Conservation (phyloP, 495 filamentous ascomycete species). For the Annulohypoxylon bovei region DNA sequence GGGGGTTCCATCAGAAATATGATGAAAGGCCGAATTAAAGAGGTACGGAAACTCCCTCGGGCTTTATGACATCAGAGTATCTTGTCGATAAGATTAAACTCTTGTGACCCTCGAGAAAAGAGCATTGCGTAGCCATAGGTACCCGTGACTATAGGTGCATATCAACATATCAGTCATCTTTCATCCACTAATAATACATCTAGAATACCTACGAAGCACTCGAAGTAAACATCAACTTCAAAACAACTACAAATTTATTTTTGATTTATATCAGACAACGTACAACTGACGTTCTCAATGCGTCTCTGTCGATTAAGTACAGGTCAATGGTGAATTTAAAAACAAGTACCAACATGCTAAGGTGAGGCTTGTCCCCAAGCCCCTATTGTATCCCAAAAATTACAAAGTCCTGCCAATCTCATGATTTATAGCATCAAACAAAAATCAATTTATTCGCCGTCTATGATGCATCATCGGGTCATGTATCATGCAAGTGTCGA, state of each 20-base stretch:
- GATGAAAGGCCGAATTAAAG: neutral
- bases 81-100: neutral
- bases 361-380: conserved; percentile 12
- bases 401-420: conserved; percentile 28
- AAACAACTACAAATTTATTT: neutral
- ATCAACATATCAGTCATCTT: neutral
- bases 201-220: neutral
- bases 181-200: neutral
- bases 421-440: conserved; percentile 18
- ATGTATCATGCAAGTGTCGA: conserved; percentile 18
- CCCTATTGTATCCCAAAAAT: conserved; percentile 15
- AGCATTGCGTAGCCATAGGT: neutral
- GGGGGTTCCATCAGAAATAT: neutral
- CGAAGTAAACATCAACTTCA: neutral
- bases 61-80: neutral
- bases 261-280: neutral
- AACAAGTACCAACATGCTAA: conserved; percentile 6
- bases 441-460: conserved; percentile 37
- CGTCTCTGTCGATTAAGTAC: neutral
- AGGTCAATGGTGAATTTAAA: conserved; percentile 5
- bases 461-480: conserved; percentile 38
- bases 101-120: neutral
- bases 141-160: no score
- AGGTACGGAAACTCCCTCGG: neutral
- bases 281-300: neutral